These are phyloP conservation scores for Psidium guajava DNA, from an alignment of 345 rosid species.

Conservation along the genomic window DNA sequence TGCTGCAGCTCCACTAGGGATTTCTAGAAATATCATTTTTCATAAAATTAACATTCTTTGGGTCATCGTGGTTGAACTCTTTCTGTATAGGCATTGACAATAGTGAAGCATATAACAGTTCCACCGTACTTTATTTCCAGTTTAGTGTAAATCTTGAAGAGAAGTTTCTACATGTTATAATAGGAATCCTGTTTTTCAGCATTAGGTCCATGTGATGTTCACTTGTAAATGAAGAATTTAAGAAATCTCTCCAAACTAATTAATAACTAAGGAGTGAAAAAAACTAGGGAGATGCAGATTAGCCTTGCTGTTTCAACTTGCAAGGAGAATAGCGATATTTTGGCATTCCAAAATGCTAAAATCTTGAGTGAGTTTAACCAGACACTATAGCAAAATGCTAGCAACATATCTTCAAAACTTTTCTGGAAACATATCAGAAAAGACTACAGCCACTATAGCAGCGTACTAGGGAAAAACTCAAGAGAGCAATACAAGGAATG, in stretches of 20 bases:
- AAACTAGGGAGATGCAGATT: not conserved
- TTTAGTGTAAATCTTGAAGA: not conserved
- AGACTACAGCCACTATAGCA: not conserved
- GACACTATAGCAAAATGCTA: not conserved
- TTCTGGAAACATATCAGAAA: not conserved
- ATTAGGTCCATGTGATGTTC: not conserved
- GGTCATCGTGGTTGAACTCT: not conserved
- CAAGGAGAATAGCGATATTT: not conserved
- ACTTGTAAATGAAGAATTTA: not conserved
- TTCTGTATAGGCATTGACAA: not conserved
- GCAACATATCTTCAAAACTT: not conserved
- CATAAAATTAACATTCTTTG: not conserved
- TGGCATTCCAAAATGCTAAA: not conserved
- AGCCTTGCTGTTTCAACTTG: not conserved
- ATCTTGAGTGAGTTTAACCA: not conserved
- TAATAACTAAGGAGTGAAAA: not conserved
- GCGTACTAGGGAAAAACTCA: not conserved
- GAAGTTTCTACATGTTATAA: not conserved
- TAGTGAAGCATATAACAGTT: not conserved
- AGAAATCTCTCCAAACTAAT: not conserved
- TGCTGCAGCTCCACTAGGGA: not conserved
- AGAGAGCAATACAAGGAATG: not conserved
- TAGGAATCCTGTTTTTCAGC: not conserved
- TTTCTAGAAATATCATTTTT: not conserved
- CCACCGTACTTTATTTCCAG: not conserved